A percentile compares a stretch with the other conserved stretches of the same genome.
phyloP scores from a whole-genome alignment of 2,329 filamentous ascomycete genomes.

The Colletotrichum euphorbiae region DNA sequence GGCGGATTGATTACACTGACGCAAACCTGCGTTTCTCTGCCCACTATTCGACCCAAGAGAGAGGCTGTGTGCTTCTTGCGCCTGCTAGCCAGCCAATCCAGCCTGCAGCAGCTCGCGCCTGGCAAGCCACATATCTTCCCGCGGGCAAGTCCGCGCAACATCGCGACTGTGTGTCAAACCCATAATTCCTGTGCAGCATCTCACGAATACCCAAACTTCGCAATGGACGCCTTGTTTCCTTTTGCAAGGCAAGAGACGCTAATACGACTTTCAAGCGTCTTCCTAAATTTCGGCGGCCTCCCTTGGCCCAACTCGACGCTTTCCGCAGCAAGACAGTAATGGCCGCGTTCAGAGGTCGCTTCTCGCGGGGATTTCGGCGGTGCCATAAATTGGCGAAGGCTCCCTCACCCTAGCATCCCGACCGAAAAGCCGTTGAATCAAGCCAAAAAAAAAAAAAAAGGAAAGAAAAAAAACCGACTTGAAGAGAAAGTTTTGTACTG shows the following conservation, averaged over 20 bases:
- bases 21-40: neutral
- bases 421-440: neutral
- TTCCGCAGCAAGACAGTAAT: too few relatives aligned
- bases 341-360: too few relatives aligned
- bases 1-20: neutral
- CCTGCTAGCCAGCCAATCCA: neutral
- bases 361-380: too few relatives aligned
- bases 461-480: too few relatives aligned
- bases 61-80: neutral
- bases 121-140: neutral
- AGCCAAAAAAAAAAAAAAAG: too few relatives aligned
- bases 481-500: neutral
- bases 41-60: neutral
- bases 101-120: neutral
- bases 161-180: neutral
- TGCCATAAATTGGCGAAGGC: neutral
- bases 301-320: neutral
- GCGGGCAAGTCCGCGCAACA: neutral
- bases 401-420: neutral
- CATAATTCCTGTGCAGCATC: neutral
- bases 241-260: neutral
- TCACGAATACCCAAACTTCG: neutral
- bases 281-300: constrained; percentile 2
- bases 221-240: neutral
- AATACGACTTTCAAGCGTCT: neutral